Evolutionary conservation across 2,329 filamentous ascomycete genomes (phyloP), one percentile per base, ranked within the genome.

Genomic region (Aspergillus sojae): DNA sequence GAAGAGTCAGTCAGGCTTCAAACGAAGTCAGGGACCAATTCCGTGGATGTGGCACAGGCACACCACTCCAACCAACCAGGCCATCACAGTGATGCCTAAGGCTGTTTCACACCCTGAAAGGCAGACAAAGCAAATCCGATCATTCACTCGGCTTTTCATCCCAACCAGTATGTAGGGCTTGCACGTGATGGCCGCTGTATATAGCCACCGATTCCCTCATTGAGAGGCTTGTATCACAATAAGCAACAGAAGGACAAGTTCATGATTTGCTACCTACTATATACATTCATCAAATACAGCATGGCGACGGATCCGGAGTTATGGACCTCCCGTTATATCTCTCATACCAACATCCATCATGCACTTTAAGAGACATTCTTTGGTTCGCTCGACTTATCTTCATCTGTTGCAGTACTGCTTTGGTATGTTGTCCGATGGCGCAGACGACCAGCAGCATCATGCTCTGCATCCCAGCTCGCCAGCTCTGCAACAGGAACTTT

Each of bases 401-500:
- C 39, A 36, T 36, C 32, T 5, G 3, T 14, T 9, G 12, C 11
- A 36, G 52, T 16, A 36, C 21, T 28, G n/a, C 30, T 54, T 16
- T 54, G 30, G 28, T 36, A 36, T 21, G 52, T 14, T 23, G 32
- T 36, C 12, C 30, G 52, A 36, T 36, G 30, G n/a, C 52, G 52
- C 12, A 70, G 23, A 43, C 70, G 65, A 7, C 77, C 76, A n/a
- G 70, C 65, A 30, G 72, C 85, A 74, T 89, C 87, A 68, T 89
- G 87, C 9, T 80, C 78, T 1, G 75, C 78, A 70, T 89, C 87
- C 88, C 88, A 90, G n/a, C 71, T 73, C 0, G 74, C 77, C 7
- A 90, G 45, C 10, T 88, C 79, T 0, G 68, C 72, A 1, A 82
- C 68, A 0, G 85, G 84, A 1, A 90, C 80, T 65, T 84, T 86